Evolutionary conservation across 441 rosid genomes (phyloP).

Genomic region (Gossypium davidsonii): DNA sequence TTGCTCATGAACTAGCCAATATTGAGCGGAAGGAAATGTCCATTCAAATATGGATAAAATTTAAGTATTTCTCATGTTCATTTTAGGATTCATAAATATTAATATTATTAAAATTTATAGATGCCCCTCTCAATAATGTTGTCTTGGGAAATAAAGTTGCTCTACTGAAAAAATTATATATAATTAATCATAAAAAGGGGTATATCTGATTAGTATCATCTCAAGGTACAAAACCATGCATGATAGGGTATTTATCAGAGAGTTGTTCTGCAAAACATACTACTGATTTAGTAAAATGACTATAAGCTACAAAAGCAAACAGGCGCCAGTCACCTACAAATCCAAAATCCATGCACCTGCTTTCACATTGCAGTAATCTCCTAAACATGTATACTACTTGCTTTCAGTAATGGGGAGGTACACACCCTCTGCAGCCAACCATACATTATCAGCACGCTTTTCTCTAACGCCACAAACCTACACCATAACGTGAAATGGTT

Average conservation of each 20-base stretch:
- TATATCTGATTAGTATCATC: not conserved
- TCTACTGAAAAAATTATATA: not conserved
- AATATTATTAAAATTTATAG: no score
- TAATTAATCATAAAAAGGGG: not conserved
- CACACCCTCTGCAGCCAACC: slow-evolving; percentile 97
- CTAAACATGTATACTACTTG: slow-evolving; percentile 28
- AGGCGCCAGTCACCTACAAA: slow-evolving; percentile 22
- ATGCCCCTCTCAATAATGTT: no score
- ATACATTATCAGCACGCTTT: slow-evolving; percentile 76
- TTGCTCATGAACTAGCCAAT: no score
- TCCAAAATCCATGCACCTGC: slow-evolving; percentile 39
- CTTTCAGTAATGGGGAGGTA: slow-evolving; percentile 69
- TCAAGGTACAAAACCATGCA: not conserved
- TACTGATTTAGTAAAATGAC: slow-evolving; percentile 12
- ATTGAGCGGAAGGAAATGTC: no score
- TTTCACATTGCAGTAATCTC: slow-evolving; percentile 14
- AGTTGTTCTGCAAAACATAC: slow-evolving; percentile 3
- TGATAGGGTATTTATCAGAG: not conserved
- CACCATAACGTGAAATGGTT: slow-evolving; percentile 13
- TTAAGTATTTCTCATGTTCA: no score
- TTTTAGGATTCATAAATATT: no score
- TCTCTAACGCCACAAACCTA: slow-evolving; percentile 88
- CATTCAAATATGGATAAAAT: no score
- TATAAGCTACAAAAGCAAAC: slow-evolving; percentile 16
- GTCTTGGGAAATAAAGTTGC: not conserved